Evolutionary conservation across 208 protist species (phyloP), one percentile per base, ranked within the genome.

Genomic region (Herpetomonas samuelpessoai): DNA sequence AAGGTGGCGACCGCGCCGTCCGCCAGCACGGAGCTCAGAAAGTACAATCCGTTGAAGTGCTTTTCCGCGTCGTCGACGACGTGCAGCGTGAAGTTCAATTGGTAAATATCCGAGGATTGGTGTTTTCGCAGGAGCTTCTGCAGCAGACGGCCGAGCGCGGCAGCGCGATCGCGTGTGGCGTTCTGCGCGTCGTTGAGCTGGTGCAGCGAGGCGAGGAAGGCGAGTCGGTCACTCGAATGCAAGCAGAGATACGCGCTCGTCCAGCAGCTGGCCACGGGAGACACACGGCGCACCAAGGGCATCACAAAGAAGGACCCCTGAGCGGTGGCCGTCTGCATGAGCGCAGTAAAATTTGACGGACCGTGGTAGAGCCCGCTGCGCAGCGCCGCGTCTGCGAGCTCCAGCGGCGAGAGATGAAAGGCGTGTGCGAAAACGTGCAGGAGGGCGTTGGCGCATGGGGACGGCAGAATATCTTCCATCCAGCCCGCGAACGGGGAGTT

Each of bases 61-160:
- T 71, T 71, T 45, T 89, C 74, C 9, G 56, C 65, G 1, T 78
- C 76, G 54, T 85, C 82, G 2, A 52, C 63, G 22, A 89, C 79
- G 27, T 69, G 78, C 19, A 93, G 70, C n/a, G 76, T 69, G 56
- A 81, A 93, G 74, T 89, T 93, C 26, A 93, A 71, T 59, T 89
- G 86, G 57, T 81, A 81, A 6, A 64, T 44, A 22, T 68, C 58
- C 26, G 65, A 19, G 7, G 74, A 56, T 3, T 78, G 69, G 53
- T 93, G 79, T 56, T 83, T 82, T 30, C 71, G 76, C 44, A 89
- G 56, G 18, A 90, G 69, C 19, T 59, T 62, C 59, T 93, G 86
- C 44, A 90, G 54, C 25, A 83, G 29, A 29, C 72, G 69, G 24
- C 61, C 61, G 41, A 76, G 57, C 25, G 53, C 54, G 0, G 66